Base-by-base conservation (phyloP, 108 stramenopile species). In the Skeletonema tropicum region DNA sequence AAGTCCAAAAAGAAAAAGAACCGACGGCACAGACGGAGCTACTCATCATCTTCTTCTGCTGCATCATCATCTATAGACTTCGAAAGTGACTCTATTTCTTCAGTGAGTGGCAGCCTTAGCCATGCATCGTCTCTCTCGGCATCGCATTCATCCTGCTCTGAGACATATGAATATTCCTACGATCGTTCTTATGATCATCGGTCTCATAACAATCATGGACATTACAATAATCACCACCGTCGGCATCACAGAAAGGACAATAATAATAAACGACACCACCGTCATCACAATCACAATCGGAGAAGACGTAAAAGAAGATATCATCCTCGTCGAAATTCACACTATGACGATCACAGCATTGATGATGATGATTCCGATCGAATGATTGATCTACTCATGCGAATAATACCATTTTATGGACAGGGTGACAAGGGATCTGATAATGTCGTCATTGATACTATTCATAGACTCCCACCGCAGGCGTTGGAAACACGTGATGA, bases 331-430 rank as follows among this genome's bases (percentile, higher is more conserved):
- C 45, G 38, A 25, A 39, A 39, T 45, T 13, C 29, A 13, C 64
- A 23, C 5, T 48, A 66, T 3, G 33, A 41, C 25, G 71, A 52
- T 46, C 14, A 26, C 42, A 49, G 31, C 6, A 38, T 66, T 3
- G 41, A 15, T 13, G 64, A 60, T 15, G 66, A 77, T 31, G 81
- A 76, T 60, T 70, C 81, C 12, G 45, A 46, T 17, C 70, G 72
- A 68, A 77, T 77, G 81, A 42, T 71, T 25, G 71, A 82, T 60
- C 42, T 82, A 19, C 64, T 82, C 55, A 55, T 64, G 57, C 55
- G 76, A 15, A 36, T 82, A 21, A 41, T 82, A 33, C 81, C 81
- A 32, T 76, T 82, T 52, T 82, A 77, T 31, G 81, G 81, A 0
- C 69, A 64, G 19, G 81, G 81, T 7, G 81, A 82, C 46, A 13